phyloP scores from a whole-genome alignment of 441 rosid genomes.

The Euphorbia schlechtendalii region DNA sequence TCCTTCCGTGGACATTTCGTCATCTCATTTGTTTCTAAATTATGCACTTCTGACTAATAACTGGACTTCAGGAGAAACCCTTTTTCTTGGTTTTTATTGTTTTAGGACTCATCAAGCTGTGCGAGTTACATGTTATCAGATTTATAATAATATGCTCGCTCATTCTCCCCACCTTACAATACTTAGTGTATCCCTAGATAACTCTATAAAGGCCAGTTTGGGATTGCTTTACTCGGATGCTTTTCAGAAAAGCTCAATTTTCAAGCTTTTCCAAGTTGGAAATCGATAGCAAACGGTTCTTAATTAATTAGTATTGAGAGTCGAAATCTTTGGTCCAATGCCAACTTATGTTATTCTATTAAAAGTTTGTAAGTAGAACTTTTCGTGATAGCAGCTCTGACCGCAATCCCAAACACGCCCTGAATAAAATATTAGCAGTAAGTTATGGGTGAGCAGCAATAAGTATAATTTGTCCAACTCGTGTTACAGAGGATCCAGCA shows the following conservation, averaged over 20 bases:
- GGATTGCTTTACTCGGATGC: too few relatives aligned
- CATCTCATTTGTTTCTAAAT: not conserved
- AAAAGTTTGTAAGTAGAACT: too few relatives aligned
- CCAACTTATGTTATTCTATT: too few relatives aligned
- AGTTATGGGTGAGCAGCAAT: not conserved
- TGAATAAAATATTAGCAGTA: too few relatives aligned
- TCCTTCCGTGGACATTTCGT: not conserved
- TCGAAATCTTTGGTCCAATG: too few relatives aligned
- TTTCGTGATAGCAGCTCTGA: too few relatives aligned
- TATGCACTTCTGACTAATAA: not conserved
- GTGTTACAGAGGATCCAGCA: slow-evolving; percentile 49
- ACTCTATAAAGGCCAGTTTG: too few relatives aligned
- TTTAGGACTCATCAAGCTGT: not conserved
- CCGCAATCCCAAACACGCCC: too few relatives aligned
- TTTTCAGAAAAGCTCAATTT: too few relatives aligned
- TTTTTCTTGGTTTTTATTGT: not conserved
- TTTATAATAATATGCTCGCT: not conserved
- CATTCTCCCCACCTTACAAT: not conserved
- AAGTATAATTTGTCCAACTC: slow-evolving; percentile 13
- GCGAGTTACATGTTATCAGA: not conserved
- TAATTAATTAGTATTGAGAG: too few relatives aligned
- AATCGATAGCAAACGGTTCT: too few relatives aligned
- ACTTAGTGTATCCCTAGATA: not conserved
- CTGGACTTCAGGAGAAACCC: not conserved
- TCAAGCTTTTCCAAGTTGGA: too few relatives aligned